phyloP scores from a whole-genome alignment of 2,329 filamentous ascomycete genomes.

The Aspergillus fumigatus region DNA sequence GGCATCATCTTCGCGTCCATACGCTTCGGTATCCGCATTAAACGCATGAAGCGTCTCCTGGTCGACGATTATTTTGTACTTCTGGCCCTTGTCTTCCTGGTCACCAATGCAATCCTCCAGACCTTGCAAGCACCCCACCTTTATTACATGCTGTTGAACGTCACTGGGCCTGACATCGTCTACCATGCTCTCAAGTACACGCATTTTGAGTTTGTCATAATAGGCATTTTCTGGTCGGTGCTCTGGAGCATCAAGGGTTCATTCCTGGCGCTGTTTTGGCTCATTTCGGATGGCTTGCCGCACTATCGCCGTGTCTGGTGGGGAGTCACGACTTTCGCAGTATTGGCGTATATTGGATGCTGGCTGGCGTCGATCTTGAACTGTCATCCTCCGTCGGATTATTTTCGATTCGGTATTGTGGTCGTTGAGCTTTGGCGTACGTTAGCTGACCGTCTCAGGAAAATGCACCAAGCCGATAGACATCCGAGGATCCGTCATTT shows the following conservation, averaged over 20 bases:
- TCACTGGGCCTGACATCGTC: constrained; percentile 7
- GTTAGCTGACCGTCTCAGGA: constrained; percentile 4
- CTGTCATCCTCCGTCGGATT: constrained; percentile 16
- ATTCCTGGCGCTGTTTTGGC: constrained; percentile 18
- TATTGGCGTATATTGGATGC: constrained; percentile 13
- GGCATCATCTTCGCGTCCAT: constrained; percentile 11
- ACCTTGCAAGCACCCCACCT: constrained; percentile 17
- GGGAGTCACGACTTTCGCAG: constrained; percentile 6
- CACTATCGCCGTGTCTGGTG: constrained; percentile 14
- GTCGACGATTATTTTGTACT: constrained; percentile 18
- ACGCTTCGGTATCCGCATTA: constrained; percentile 13
- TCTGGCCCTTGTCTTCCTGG: constrained; percentile 10
- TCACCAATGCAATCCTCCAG: constrained; percentile 16
- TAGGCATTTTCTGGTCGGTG: constrained; percentile 19
- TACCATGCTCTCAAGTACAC: constrained; percentile 12
- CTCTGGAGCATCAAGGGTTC: constrained; percentile 19
- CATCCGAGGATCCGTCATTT: constrained; percentile 10
- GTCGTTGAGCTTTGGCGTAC: background rate
- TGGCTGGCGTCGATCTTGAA: constrained; percentile 15
- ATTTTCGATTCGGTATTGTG: constrained; percentile 13
- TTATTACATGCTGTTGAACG: constrained; percentile 14
- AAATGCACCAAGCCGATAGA: constrained; percentile 14
- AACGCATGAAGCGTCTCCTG: constrained; percentile 11
- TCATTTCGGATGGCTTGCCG: constrained; percentile 12
- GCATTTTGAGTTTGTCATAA: constrained; percentile 16